Percentiles rank a stretch among this genome's conserved stretches.
Conservation (phyloP, 148 eudicot species). For the Rhododendron ovatum region DNA sequence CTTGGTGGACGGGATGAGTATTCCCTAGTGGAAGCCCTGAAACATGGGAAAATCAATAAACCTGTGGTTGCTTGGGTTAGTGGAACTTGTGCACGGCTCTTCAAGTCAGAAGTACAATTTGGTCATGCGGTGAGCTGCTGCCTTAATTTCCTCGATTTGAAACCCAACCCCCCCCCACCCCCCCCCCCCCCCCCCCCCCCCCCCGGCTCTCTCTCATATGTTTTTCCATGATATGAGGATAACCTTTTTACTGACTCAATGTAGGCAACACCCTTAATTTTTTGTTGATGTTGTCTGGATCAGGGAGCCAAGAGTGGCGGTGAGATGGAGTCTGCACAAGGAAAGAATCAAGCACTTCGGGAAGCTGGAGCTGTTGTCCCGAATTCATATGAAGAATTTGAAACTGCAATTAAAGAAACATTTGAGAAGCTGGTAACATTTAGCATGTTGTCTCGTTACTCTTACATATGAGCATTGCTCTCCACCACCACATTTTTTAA, state of each 20-base stretch:
- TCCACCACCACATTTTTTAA: not conserved
- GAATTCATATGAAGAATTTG: conserved; percentile 88
- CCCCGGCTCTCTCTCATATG: not conserved
- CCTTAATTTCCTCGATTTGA: not conserved
- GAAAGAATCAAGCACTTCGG: conserved; percentile 85
- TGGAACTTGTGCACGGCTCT: conserved; percentile 96
- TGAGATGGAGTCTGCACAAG: conserved; percentile 97
- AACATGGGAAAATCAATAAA: conserved; percentile 86
- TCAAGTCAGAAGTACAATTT: conserved; percentile 98
- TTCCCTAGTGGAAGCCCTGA: conserved; percentile 95
- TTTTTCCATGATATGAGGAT: not conserved
- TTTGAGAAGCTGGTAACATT: conserved; percentile 65
- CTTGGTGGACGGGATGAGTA: conserved; percentile 99
- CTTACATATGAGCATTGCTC: not conserved
- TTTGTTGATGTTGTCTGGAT: conserved; percentile 7
- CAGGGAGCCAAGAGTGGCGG: conserved; percentile 99
- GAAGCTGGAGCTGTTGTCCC: conserved; percentile 96
- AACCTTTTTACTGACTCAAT: not conserved
- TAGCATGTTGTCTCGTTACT: not conserved
- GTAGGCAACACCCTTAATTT: not conserved
- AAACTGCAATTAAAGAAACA: conserved; percentile 73
- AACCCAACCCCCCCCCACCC: too few species aligned
- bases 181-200: too few species aligned
- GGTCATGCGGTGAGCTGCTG: conserved; percentile 86
- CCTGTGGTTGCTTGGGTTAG: conserved; percentile 99